These are phyloP conservation scores for Rhizophlyctis rosea DNA, from an alignment of 192 early-diverging fungal species.

Conservation along the genomic window DNA sequence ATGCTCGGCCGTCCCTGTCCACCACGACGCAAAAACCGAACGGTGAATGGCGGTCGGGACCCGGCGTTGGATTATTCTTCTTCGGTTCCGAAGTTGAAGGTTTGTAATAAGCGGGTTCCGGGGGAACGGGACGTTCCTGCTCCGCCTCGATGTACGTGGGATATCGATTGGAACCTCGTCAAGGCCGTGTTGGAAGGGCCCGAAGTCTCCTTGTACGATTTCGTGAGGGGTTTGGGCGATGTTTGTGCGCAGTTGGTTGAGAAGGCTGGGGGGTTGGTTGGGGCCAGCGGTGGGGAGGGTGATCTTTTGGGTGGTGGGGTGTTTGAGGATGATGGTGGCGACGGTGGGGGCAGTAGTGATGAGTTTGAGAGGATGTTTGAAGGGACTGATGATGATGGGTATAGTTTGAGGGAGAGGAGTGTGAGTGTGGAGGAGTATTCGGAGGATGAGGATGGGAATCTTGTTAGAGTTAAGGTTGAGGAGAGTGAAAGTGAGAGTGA, in stretches of 20 bases:
- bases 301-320: background rate
- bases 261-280: background rate
- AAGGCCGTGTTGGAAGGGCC: conserved; percentile 11
- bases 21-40: background rate
- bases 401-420: too few relatives aligned
- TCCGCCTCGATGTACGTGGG: conserved; percentile 10
- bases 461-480: background rate
- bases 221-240: conserved; percentile 4
- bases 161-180: conserved; percentile 32
- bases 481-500: background rate
- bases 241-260: background rate
- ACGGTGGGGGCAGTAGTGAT: background rate
- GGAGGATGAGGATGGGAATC: background rate
- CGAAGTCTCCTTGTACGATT: conserved; percentile 28
- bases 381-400: background rate
- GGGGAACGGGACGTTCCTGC: background rate
- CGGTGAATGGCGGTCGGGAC: too few relatives aligned
- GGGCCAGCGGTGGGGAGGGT: background rate
- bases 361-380: background rate
- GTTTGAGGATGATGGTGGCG: background rate
- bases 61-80: too few relatives aligned
- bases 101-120: background rate
- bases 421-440: background rate
- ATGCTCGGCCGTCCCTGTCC: conserved; percentile 12
- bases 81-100: background rate